Conservation (phyloP, 2,329 filamentous ascomycete genomes). For the Helminthosporium solani region DNA sequence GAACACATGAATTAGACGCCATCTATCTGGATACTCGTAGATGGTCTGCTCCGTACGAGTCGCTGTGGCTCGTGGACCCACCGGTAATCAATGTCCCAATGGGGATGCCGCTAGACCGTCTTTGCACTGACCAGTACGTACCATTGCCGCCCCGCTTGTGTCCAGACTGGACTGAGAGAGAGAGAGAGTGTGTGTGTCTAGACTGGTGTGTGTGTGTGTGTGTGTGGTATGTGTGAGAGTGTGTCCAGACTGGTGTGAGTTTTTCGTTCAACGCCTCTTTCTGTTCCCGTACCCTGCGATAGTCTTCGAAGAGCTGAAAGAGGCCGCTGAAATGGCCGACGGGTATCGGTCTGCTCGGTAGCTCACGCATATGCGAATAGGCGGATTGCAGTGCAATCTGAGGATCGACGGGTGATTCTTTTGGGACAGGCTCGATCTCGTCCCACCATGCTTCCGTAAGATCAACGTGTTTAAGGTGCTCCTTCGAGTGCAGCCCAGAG, state of each 20-base stretch:
- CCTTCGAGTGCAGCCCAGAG: constrained; percentile 33
- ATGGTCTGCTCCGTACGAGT: constrained; percentile 26
- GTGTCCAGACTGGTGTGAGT: too few species aligned
- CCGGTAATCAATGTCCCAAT: constrained; percentile 30
- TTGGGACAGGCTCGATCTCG: constrained; percentile 15
- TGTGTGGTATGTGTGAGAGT: too few species aligned
- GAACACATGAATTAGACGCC: too few species aligned
- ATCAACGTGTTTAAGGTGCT: constrained; percentile 17
- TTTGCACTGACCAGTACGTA: constrained; percentile 19
- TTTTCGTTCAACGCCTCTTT: constrained; percentile 31
- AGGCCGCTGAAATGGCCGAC: constrained; percentile 40
- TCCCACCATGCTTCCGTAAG: constrained; percentile 31
- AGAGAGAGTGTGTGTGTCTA: too few species aligned
- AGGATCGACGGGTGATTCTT: constrained; percentile 26
- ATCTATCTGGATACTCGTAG: too few species aligned
- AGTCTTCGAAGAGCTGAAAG: constrained; percentile 47
- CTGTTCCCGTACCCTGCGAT: constrained; percentile 38
- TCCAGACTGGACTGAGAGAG: too few species aligned
- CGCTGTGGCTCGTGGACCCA: constrained; percentile 7
- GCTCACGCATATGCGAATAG: constrained; percentile 24
- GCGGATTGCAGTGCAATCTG: constrained; percentile 26
- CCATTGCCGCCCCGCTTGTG: constrained; percentile 3
- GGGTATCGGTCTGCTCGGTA: constrained; percentile 26
- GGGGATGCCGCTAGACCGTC: constrained; percentile 14
- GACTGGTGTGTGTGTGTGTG: too few species aligned